Evolutionary conservation across 2,329 filamentous ascomycete species (phyloP).

Genomic region (Bipolaris gigantea): DNA sequence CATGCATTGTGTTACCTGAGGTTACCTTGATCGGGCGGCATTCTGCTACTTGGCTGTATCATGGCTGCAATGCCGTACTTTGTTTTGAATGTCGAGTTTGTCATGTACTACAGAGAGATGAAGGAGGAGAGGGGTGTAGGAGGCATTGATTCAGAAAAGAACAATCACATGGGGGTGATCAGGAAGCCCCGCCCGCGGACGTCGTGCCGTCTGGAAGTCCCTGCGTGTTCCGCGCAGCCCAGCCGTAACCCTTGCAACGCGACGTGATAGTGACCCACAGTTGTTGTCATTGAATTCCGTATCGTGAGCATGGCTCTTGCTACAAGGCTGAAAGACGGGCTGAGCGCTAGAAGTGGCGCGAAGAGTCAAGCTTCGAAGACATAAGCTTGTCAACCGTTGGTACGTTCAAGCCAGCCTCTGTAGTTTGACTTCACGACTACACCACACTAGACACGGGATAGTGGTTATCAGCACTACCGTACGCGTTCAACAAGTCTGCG

Average conservation of each 20-base stretch:
- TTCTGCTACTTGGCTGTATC: conserved; percentile 41
- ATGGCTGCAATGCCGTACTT: conserved; percentile 36
- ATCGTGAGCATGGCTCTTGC: not conserved
- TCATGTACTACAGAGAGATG: not conserved
- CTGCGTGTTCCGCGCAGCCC: conserved; percentile 6
- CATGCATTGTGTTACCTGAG: conserved; percentile 38
- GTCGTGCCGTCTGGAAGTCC: conserved; percentile 1
- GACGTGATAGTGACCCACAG: not conserved
- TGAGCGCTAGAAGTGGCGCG: not conserved
- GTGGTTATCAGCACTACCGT: not conserved
- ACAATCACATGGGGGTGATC: not conserved
- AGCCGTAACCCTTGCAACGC: not conserved
- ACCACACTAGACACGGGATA: not conserved
- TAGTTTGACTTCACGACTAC: not conserved
- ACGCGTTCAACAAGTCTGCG: not conserved
- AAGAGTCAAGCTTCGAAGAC: not conserved
- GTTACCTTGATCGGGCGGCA: conserved; percentile 44
- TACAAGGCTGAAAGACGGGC: not conserved
- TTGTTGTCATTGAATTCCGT: not conserved
- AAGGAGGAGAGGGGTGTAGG: not conserved
- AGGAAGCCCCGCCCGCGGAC: not conserved
- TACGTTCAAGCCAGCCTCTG: not conserved
- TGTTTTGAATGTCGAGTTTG: not conserved
- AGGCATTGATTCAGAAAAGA: not conserved
- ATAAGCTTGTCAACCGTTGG: not conserved